phyloP scores from a whole-genome alignment of 495 filamentous ascomycete species.

The Acidomyces sp. region DNA sequence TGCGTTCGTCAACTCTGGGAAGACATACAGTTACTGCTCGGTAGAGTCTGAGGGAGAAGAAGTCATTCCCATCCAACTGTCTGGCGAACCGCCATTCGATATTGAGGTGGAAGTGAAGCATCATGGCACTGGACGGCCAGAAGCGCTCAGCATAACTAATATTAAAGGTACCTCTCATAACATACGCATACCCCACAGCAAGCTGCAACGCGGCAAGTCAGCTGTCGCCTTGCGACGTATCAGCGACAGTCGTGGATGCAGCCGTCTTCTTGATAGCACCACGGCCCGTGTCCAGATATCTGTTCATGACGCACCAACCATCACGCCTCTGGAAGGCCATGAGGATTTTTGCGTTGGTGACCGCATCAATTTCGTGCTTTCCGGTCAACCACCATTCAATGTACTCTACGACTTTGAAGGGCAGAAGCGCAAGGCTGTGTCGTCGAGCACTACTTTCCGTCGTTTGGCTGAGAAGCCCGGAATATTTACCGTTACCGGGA shows the following conservation, averaged over 20 bases:
- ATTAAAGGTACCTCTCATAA: conserved; percentile 62
- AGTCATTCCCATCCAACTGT: conserved; percentile 68
- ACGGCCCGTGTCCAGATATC: conserved; percentile 67
- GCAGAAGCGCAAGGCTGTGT: conserved; percentile 60
- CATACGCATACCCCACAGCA: conserved; percentile 67
- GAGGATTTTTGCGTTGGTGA: conserved; percentile 92
- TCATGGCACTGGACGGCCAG: conserved; percentile 62
- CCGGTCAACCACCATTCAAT: conserved; percentile 78
- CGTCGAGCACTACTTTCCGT: conserved; percentile 64
- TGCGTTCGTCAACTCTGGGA: conserved; percentile 71
- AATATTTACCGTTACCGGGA: conserved; percentile 69
- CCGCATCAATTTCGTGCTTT: conserved; percentile 75
- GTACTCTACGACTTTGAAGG: conserved; percentile 84
- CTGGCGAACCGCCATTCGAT: conserved; percentile 75
- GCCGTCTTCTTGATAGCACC: conserved; percentile 49
- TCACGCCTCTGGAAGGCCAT: conserved; percentile 73
- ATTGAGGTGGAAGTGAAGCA: conserved; percentile 88
- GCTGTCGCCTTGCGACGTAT: conserved; percentile 78
- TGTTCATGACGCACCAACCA: conserved; percentile 82
- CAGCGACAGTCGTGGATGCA: conserved; percentile 72
- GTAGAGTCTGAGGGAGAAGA: conserved; percentile 69
- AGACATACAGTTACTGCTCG: conserved; percentile 88
- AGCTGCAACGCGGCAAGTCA: conserved; percentile 73
- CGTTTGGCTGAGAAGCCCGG: conserved; percentile 85
- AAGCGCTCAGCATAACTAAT: conserved; percentile 62